Conservation (phyloP, 2,329 filamentous ascomycete species). For the Paramyrothecium roridum region DNA sequence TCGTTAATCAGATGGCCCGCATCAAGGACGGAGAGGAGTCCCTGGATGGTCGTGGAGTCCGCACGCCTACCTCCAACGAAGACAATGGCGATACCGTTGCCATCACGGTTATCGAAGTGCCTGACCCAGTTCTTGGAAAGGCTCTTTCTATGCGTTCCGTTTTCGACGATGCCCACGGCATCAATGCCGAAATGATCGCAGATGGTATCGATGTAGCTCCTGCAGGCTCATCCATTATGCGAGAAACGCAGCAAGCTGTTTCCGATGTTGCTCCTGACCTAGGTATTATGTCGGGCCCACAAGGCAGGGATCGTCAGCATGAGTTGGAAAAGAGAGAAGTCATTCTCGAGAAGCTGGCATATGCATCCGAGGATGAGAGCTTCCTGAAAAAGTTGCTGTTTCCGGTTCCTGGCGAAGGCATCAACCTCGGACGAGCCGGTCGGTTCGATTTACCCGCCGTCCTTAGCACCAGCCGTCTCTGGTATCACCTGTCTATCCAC, state of each 20-base stretch:
- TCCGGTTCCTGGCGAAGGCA: slow-evolving; percentile 73
- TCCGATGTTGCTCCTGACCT: slow-evolving; percentile 74
- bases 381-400: slow-evolving; percentile 82
- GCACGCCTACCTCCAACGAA: slow-evolving; percentile 66
- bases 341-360: slow-evolving; percentile 80
- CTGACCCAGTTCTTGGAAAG: slow-evolving; percentile 76
- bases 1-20: slow-evolving; percentile 69
- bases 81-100: slow-evolving; percentile 81
- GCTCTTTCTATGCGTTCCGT: slow-evolving; percentile 85
- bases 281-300: slow-evolving; percentile 66
- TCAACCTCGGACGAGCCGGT: slow-evolving; percentile 72
- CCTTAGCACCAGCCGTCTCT: slow-evolving; percentile 81
- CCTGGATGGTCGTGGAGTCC: slow-evolving; percentile 57
- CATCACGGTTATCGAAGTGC: slow-evolving; percentile 84
- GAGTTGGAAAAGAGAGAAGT: slow-evolving; percentile 79
- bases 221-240: slow-evolving; percentile 76
- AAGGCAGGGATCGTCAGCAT: slow-evolving; percentile 70
- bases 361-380: slow-evolving; percentile 76
- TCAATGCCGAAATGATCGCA: slow-evolving; percentile 96
- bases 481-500: slow-evolving; percentile 91
- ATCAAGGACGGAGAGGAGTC: slow-evolving; percentile 66
- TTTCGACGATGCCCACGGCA: slow-evolving; percentile 89
- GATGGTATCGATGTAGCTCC: slow-evolving; percentile 78
- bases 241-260: slow-evolving; percentile 84
- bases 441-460: slow-evolving; percentile 75